phyloP scores from a whole-genome alignment of 176 grass and related monocot species.

The Alopecurus myosuroides region DNA sequence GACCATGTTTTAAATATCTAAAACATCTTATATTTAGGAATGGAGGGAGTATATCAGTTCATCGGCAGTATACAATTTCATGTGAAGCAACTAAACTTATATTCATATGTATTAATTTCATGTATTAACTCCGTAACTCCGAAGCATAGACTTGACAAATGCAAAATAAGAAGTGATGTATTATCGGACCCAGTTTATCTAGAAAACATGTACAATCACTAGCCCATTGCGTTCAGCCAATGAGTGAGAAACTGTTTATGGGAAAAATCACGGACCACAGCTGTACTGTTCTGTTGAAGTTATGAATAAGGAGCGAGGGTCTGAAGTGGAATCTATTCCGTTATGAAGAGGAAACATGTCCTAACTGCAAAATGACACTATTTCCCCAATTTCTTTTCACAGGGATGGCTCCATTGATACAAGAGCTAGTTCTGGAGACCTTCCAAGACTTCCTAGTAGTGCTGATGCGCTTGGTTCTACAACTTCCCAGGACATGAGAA shows the following conservation, averaged over 20 bases:
- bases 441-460: conserved; percentile 61
- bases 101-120: background rate
- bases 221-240: background rate
- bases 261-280: background rate
- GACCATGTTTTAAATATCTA: no score
- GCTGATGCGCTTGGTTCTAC: conserved; percentile 34
- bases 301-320: background rate
- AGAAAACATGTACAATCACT: background rate
- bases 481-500: conserved; percentile 39
- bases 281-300: background rate
- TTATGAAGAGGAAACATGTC: background rate
- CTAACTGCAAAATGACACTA: conserved; percentile 16
- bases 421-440: conserved; percentile 76
- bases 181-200: background rate
- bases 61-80: background rate
- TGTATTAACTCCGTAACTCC: background rate
- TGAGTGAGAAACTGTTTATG: background rate
- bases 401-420: conserved; percentile 58
- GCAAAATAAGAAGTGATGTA: conserved; percentile 8
- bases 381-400: conserved; percentile 14
- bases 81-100: background rate
- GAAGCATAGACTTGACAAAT: background rate
- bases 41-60: conserved; percentile 39
- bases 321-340: background rate
- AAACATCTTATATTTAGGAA: no score